Base-by-base conservation (phyloP, 2,329 filamentous ascomycete genomes). In the Aspergillus latus region DNA sequence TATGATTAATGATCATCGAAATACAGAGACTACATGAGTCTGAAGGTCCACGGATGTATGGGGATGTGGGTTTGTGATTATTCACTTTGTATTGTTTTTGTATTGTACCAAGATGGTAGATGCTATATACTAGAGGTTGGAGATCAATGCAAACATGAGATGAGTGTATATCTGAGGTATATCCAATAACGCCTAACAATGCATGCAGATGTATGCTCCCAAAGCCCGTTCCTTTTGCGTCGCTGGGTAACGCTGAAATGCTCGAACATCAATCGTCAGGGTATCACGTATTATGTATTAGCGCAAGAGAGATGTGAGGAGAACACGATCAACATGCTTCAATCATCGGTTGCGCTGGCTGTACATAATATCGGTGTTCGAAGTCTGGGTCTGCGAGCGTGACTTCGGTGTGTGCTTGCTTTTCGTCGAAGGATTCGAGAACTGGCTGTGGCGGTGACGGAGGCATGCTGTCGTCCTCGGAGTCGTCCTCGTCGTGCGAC, bases 381-480 rank as follows among this genome's bases (percentile, higher is more conserved):
- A 81, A 77, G 51, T 76, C 71, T 39, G 69, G 63, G 37, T 65
- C 68, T 2, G 68, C 62, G 53, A 75, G 62, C 8, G 69, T 60
- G 55, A 77, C 75, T 3, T 75, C 74, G 32, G 73, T 73, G 56
- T 70, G 72, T 62, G 72, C 62, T 61, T 84, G 77, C 77, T 87
- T 84, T 64, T 83, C 79, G 45, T 81, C 76, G 68, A 90, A 88
- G 40, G 80, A 75, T 58, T 84, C 78, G 52, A 90, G 75, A 36
- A 80, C 72, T 29, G 81, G 62, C 59, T 74, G 68, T 46, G 84
- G 83, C 37, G 88, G 88, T 59, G 87, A 89, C 16, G 87, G 87
- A 6, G 89, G 89, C 84, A 90, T 78, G 48, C 80, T 76, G 64
- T 89, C 86, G 74, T 92, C 88, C 65, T 91, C 88, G 56, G 85